Evolutionary conservation across 2,329 filamentous ascomycete genomes (phyloP).

Genomic region (Penicillium verrucosum): DNA sequence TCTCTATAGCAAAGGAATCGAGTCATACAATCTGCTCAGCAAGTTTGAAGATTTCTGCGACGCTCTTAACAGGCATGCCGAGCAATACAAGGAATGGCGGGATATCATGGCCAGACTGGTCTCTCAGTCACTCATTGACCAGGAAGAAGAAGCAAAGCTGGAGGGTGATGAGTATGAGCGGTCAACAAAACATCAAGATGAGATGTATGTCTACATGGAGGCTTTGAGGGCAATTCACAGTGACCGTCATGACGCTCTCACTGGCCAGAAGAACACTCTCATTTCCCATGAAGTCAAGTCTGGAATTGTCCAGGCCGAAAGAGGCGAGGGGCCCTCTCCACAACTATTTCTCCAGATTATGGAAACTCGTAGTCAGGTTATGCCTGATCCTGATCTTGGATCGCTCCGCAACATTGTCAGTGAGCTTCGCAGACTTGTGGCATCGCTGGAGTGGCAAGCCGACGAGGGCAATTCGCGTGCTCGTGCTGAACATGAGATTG

Average conservation of each 20-base stretch:
- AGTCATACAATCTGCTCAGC: constrained; percentile 65
- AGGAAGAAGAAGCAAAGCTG: constrained; percentile 69
- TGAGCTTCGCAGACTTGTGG: constrained; percentile 64
- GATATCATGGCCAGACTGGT: constrained; percentile 69
- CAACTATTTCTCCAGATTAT: constrained; percentile 55
- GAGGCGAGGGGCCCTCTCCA: constrained; percentile 68
- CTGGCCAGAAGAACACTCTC: constrained; percentile 72
- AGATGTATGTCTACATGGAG: constrained; percentile 82
- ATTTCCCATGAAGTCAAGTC: constrained; percentile 68
- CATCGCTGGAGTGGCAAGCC: constrained; percentile 58
- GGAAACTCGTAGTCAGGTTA: constrained; percentile 44
- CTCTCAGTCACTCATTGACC: constrained; percentile 73
- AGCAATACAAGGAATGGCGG: constrained; percentile 70
- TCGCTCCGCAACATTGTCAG: constrained; percentile 70
- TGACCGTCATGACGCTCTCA: constrained; percentile 73
- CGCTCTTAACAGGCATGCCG: constrained; percentile 69
- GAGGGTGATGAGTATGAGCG: constrained; percentile 89
- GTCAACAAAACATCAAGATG: constrained; percentile 82
- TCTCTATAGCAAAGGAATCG: constrained; percentile 63
- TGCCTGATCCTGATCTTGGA: constrained; percentile 48
- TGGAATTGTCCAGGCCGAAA: constrained; percentile 59
- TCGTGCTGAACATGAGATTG: constrained; percentile 61
- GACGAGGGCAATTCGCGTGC: constrained; percentile 55
- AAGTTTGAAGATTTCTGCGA: constrained; percentile 63
- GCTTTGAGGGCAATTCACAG: constrained; percentile 70